Base-by-base conservation (phyloP, 164 flowering plant genomes). In the Aristolochia californica region DNA sequence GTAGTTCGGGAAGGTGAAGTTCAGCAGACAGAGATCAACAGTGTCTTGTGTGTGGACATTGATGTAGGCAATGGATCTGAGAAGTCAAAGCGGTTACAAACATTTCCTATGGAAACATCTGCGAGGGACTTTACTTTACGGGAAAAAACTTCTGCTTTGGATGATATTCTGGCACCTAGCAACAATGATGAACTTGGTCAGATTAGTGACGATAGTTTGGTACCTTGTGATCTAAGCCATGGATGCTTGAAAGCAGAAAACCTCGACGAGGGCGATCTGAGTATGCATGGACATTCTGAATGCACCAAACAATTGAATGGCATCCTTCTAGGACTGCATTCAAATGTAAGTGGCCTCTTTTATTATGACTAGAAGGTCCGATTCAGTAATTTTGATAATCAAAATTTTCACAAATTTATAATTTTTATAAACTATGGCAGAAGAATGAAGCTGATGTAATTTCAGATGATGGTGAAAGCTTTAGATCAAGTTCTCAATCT, bases 401-500 rank as follows among this genome's bases (percentile, higher is more conserved):
- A 17, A 20, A 8, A 5, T 8, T 50, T 12, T 17, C 15, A 17
- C 1, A 50, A 50, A 8, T 20, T 17, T 5, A 8, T 22, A 18
- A 25, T 40, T 53, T 20, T 48, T 30, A 62, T 43, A 4, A 52
- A 66, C 25, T 38, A 61, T 28, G 62, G 64, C 79, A 80, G 84
- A 58, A 56, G 58, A 72, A 63, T 38, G 65, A 65, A 45, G 77
- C 59, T 55, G 72, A 75, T 65, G 54, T 59, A 56, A 49, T 55
- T 43, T 70, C 73, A 49, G 75, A 70, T 67, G 78, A 64, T 28
- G 68, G 61, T 60, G 73, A 61, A 38, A 57, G 72, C 55, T 40
- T 60, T 58, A 53, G 50, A 48, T 64, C 56, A 43, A 62, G 64
- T 56, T 48, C 72, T 56, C 49, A 66, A n/a, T 66, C 73, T 22